These are phyloP conservation scores for Leucaena leucocephala DNA, from an alignment of 306 rosid genomes.

Conservation along the genomic window DNA sequence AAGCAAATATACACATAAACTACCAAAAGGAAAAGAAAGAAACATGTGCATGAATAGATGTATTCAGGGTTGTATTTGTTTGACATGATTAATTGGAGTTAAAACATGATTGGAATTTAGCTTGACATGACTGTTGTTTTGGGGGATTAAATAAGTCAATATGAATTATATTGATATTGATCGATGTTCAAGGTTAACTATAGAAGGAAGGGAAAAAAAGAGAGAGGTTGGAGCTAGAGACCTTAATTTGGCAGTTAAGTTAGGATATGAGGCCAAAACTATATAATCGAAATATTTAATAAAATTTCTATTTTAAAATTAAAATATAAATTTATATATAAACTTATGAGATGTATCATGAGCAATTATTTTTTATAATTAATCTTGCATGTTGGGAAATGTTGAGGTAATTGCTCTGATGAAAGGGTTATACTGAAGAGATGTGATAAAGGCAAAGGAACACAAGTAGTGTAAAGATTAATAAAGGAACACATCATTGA, in stretches of 20 bases:
- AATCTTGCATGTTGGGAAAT: background rate
- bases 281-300: background rate
- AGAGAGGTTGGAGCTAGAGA: background rate
- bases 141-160: background rate
- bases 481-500: background rate
- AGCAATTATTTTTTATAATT: background rate
- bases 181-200: background rate
- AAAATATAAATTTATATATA: no score
- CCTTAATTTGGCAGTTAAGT: background rate
- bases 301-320: background rate
- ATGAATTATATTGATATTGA: no score
- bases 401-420: background rate
- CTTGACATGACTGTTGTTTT: background rate
- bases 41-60: background rate
- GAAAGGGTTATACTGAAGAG: background rate
- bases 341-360: background rate
- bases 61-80: background rate
- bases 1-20: background rate
- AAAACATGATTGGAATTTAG: background rate
- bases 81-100: background rate
- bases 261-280: background rate
- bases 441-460: background rate
- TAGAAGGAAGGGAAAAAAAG: background rate
- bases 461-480: background rate
- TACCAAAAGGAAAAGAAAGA: background rate